Conservation (phyloP, 805 yeast genomes). For the Priceomyces fermenticarens region DNA sequence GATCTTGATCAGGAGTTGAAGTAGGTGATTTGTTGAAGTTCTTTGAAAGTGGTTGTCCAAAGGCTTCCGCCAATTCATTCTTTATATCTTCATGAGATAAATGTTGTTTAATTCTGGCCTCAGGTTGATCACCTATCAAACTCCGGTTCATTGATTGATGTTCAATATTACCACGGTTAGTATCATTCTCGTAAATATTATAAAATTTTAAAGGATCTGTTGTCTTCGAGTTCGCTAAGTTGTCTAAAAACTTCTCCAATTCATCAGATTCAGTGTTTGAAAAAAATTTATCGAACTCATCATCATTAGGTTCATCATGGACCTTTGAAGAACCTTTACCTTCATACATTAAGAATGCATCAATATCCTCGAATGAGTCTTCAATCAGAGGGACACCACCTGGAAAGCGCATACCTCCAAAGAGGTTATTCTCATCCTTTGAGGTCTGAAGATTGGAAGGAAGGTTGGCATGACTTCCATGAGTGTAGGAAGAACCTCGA, state of each 20-base stretch:
- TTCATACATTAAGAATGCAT: too few species aligned
- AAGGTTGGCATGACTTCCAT: too few species aligned
- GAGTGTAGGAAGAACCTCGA: too few species aligned
- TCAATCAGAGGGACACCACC: too few species aligned
- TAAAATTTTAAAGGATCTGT: slow-evolving; percentile 32
- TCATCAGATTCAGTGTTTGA: slow-evolving; percentile 36
- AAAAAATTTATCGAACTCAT: slow-evolving; percentile 35
- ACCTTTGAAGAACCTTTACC: too few species aligned
- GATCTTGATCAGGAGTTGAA: slow-evolving; percentile 9
- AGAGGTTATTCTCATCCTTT: too few species aligned
- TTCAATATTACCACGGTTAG: slow-evolving; percentile 2
- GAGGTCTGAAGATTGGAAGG: too few species aligned
- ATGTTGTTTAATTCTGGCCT: not conserved
- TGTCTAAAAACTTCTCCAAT: slow-evolving; percentile 40
- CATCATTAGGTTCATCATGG: slow-evolving; percentile 8
- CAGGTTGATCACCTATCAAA: not conserved
- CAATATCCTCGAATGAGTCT: too few species aligned
- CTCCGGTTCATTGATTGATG: not conserved
- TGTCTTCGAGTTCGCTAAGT: slow-evolving; percentile 28
- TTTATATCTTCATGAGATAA: slow-evolving; percentile 16
- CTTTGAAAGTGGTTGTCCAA: slow-evolving; percentile 23
- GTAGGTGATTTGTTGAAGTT: slow-evolving; percentile 9
- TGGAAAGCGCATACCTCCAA: too few species aligned
- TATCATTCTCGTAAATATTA: slow-evolving; percentile 11
- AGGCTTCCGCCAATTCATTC: slow-evolving; percentile 30